Conservation (phyloP, 495 filamentous ascomycete species). For the Penicillium turbatum region DNA sequence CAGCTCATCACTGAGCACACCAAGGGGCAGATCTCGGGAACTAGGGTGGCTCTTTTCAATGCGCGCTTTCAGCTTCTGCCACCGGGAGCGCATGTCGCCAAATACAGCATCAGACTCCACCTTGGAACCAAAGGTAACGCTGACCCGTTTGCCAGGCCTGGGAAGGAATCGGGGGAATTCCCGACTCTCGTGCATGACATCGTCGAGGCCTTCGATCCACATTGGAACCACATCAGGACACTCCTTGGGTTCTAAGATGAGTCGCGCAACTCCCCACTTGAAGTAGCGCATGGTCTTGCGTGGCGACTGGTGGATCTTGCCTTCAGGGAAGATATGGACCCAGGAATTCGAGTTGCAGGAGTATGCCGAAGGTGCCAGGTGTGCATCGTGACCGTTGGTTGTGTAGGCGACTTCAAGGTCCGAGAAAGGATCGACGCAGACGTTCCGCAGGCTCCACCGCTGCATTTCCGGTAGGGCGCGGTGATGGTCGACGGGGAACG, state of each 20-base stretch:
- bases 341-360: constrained; percentile 61
- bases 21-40: constrained; percentile 43
- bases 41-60: constrained; percentile 30
- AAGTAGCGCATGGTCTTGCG: constrained; percentile 84
- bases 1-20: constrained; percentile 65
- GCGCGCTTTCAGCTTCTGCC: constrained; percentile 58
- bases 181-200: constrained; percentile 78
- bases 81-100: constrained; percentile 62
- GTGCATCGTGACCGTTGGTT: constrained; percentile 54
- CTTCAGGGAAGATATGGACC: constrained; percentile 96
- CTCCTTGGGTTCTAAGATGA: constrained; percentile 82
- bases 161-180: constrained; percentile 78
- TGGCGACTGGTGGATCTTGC: constrained; percentile 83
- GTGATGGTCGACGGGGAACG: constrained; percentile 44
- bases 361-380: constrained; percentile 56
- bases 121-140: constrained; percentile 64
- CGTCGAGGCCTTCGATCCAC: constrained; percentile 83
- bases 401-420: constrained; percentile 45
- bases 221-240: constrained; percentile 86
- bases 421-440: constrained; percentile 48
- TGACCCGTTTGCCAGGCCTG: constrained; percentile 63
- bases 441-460: constrained; percentile 37
- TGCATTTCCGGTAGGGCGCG: constrained; percentile 33
- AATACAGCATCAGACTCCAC: constrained; percentile 48
- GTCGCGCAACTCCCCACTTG: constrained; percentile 88